These are phyloP conservation scores for Quercus dentata DNA, from an alignment of 306 rosid species.

Conservation along the genomic window DNA sequence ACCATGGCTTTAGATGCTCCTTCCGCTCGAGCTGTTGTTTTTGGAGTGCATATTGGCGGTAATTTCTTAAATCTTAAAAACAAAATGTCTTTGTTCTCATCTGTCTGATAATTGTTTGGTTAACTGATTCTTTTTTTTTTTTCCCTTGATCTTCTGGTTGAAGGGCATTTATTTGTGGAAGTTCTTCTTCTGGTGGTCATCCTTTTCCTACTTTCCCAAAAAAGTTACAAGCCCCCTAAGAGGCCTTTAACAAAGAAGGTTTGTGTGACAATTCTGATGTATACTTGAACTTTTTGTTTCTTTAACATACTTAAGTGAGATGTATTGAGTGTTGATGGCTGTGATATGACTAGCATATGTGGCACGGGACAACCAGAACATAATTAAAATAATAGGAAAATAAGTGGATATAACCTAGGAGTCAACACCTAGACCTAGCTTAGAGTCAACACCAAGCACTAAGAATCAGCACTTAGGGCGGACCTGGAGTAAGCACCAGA, in stretches of 20 bases:
- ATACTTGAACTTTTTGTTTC: neutral
- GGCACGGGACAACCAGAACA: too few relatives aligned
- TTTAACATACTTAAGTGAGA: neutral
- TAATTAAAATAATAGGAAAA: too few relatives aligned
- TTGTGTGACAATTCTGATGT: conserved; percentile 12
- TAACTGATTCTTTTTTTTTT: neutral
- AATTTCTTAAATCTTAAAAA: conserved; percentile 17
- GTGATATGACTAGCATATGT: neutral
- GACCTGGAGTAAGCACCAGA: too few relatives aligned
- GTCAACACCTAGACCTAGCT: too few relatives aligned
- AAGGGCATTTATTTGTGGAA: conserved; percentile 89
- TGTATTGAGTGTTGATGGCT: neutral
- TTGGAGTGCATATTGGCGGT: conserved; percentile 87
- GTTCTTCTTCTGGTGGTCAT: conserved; percentile 80
- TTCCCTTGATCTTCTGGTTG: conserved; percentile 19
- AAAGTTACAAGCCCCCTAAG: conserved; percentile 97
- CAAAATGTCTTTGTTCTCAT: neutral
- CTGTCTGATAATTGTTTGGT: neutral
- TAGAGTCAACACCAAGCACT: too few relatives aligned
- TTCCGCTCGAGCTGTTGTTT: conserved; percentile 86
- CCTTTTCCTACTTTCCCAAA: conserved; percentile 81
- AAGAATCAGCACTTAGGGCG: too few relatives aligned
- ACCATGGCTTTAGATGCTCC: conserved; percentile 64
- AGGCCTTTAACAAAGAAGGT: conserved; percentile 89
- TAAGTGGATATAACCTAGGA: too few relatives aligned